A percentile compares a stretch with the other conserved stretches of the same genome.
Conservation (phyloP, 805 yeast species). For the Deakozyma indianensis region DNA sequence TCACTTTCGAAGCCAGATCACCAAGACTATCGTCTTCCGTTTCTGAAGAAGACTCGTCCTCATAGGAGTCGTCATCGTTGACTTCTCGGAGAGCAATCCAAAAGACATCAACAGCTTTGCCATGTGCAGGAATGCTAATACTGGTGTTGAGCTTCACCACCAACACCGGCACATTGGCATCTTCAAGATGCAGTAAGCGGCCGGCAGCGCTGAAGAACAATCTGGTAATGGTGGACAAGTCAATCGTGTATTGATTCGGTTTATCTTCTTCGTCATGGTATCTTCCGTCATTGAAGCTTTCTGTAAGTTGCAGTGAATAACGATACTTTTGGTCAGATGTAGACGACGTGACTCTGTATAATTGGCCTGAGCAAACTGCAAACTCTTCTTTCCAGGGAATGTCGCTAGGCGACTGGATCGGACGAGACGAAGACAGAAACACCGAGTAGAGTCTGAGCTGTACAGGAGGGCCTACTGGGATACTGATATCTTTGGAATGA, state of each 20-base stretch:
- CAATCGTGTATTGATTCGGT: conserved; percentile 23
- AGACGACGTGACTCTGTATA: conserved; percentile 20
- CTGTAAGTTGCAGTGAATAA: conserved; percentile 35
- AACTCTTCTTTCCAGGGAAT: conserved; percentile 64
- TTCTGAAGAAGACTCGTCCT: conserved; percentile 9
- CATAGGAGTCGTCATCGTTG: conserved; percentile 14
- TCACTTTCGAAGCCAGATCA: conserved; percentile 4
- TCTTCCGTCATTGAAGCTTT: conserved; percentile 54
- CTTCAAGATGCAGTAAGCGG: conserved; percentile 44
- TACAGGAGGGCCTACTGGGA: conserved; percentile 47
- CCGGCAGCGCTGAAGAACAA: conserved; percentile 64
- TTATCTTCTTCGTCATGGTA: conserved; percentile 46
- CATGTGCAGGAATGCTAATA: conserved; percentile 7
- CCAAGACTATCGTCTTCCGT: conserved; percentile 18
- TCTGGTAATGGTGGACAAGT: conserved; percentile 30
- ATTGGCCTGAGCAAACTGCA: conserved; percentile 36
- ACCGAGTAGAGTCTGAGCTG: conserved; percentile 44
- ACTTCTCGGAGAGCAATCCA: conserved; percentile 42
- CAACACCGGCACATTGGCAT: conserved; percentile 48
- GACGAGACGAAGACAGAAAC: conserved; percentile 23
- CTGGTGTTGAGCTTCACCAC: conserved; percentile 34
- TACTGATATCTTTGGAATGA: conserved; percentile 3
- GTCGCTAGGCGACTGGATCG: conserved; percentile 34
- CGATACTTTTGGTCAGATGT: conserved; percentile 6
- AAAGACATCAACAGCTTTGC: conserved; percentile 18